Conservation (phyloP, 768 basidiomycete species). For the Candolleomyces efflorescens region DNA sequence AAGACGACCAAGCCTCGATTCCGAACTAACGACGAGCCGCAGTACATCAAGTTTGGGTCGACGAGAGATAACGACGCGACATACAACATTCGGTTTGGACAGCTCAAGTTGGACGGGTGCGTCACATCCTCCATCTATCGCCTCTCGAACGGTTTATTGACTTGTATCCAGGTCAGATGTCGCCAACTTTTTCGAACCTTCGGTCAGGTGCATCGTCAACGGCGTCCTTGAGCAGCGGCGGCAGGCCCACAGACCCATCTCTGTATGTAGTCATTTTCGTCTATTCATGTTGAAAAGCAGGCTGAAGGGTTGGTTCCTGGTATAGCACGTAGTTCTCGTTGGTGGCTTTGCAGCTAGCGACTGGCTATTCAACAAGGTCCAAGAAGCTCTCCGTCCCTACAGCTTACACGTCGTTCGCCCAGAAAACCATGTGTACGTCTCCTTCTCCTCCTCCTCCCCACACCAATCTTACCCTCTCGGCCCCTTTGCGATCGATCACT, state of each 20-base stretch:
- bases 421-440: constrained; percentile 50
- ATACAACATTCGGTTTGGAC: constrained; percentile 36
- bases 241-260: constrained; percentile 17
- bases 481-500: neutral
- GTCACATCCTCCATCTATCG: neutral
- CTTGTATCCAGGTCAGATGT: constrained; percentile 19
- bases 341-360: constrained; percentile 59
- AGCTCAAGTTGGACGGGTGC: constrained; percentile 36
- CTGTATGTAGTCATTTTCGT: constrained; percentile 14
- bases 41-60: constrained; percentile 40
- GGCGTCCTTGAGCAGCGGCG: constrained; percentile 17
- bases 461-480: neutral
- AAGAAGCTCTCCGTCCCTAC: constrained; percentile 28
- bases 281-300: neutral
- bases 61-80: constrained; percentile 30
- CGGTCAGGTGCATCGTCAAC: constrained; percentile 24
- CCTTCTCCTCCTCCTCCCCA: neutral
- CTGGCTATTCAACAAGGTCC: constrained; percentile 45
- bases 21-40: constrained; percentile 26
- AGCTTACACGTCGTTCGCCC: constrained; percentile 45
- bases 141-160: neutral
- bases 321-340: constrained; percentile 44
- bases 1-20: constrained; percentile 40
- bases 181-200: constrained; percentile 29
- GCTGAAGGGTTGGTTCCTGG: neutral